Evolutionary conservation across 768 basidiomycete genomes (phyloP).

Genomic region (Boletus speciosus): DNA sequence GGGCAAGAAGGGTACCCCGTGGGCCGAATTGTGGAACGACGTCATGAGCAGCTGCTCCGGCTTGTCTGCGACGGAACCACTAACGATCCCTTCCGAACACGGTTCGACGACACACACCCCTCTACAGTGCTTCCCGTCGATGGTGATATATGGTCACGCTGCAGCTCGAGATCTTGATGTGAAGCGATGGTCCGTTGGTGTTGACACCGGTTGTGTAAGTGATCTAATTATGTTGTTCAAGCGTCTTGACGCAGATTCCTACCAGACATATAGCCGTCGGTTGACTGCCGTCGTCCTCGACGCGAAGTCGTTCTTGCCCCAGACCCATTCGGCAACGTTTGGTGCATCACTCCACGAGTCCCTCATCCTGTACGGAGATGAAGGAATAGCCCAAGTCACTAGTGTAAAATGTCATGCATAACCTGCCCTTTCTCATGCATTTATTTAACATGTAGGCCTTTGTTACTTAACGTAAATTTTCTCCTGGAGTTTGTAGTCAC

Average conservation of each 20-base stretch:
- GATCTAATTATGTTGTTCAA: not conserved
- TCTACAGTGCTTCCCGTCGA: slow-evolving; percentile 67
- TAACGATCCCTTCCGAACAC: not conserved
- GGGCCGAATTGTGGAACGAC: slow-evolving; percentile 73
- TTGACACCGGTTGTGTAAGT: slow-evolving; percentile 85
- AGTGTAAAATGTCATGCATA: slow-evolving; percentile 45
- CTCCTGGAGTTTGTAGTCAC: not conserved
- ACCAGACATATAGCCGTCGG: slow-evolving; percentile 53
- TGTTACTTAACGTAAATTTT: not conserved
- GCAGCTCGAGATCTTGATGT: slow-evolving; percentile 78
- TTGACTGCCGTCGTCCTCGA: slow-evolving; percentile 69
- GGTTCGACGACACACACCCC: slow-evolving; percentile 11
- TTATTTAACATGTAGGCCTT: not conserved
- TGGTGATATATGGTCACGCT: slow-evolving; percentile 85
- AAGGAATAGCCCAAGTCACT: slow-evolving; percentile 45
- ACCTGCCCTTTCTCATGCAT: not conserved
- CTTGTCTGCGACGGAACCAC: slow-evolving; percentile 28
- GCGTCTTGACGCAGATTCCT: not conserved
- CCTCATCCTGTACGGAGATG: slow-evolving; percentile 55
- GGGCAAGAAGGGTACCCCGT: slow-evolving; percentile 54
- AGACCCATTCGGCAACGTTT: slow-evolving; percentile 11
- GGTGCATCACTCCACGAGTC: slow-evolving; percentile 21
- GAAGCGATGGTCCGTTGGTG: slow-evolving; percentile 77
- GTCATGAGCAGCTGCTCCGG: slow-evolving; percentile 60
- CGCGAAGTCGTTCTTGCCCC: slow-evolving; percentile 14